A percentile compares a stretch with the other conserved stretches of the same genome.
Evolutionary conservation across 148 eudicot species (phyloP).

Genomic region (Pouteria glomerata): DNA sequence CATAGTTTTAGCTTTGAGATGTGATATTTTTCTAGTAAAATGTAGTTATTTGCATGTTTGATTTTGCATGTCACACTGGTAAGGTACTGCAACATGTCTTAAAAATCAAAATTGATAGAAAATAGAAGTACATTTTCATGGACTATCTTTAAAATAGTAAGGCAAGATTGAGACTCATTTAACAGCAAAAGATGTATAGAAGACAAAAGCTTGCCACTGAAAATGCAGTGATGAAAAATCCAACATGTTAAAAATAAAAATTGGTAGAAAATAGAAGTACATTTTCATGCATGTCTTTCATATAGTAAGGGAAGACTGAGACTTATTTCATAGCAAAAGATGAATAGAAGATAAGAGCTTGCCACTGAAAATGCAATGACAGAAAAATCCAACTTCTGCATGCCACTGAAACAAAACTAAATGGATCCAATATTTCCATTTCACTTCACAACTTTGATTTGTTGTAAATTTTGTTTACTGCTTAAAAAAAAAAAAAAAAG

Average conservation of each 20-base stretch:
- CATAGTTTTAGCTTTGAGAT: neutral
- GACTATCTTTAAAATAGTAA: neutral
- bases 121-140: neutral
- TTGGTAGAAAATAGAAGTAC: neutral
- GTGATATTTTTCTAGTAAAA: neutral
- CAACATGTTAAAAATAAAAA: neutral
- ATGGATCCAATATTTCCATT: neutral
- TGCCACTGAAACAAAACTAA: slow-evolving; percentile 1
- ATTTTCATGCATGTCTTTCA: neutral
- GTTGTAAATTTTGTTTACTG: neutral
- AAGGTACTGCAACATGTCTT: neutral
- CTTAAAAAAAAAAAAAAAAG: neutral
- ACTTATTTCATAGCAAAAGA: neutral
- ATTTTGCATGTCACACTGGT: neutral
- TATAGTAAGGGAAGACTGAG: neutral
- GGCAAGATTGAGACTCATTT: neutral
- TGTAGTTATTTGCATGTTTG: neutral
- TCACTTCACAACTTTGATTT: neutral
- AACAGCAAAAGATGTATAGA: neutral
- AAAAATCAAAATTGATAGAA: neutral
- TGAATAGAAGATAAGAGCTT: neutral
- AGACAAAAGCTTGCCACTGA: too few species aligned
- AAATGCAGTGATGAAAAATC: too few species aligned
- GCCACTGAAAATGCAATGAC: neutral
- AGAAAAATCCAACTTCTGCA: neutral